phyloP scores from a whole-genome alignment of 106 monocot species.

The Dioscorea dumetorum region DNA sequence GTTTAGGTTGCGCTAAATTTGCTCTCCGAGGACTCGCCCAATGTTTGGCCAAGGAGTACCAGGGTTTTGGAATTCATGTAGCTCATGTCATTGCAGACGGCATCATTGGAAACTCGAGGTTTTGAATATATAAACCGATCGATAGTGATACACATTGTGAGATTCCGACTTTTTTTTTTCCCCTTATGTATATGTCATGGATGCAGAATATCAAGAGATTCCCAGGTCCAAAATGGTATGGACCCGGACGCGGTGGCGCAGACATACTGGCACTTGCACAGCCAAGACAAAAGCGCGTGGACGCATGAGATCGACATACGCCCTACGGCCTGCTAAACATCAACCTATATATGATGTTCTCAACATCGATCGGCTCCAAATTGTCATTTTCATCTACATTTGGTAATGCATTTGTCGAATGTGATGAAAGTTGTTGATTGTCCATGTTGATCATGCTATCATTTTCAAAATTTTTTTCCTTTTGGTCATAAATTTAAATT shows the following conservation, averaged over 20 bases:
- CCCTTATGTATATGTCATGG: background rate
- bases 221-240: background rate
- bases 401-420: too few relatives aligned
- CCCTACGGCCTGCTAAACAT: conserved; percentile 16
- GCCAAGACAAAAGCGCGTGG: conserved; percentile 56
- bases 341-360: too few relatives aligned
- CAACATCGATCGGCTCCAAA: too few relatives aligned
- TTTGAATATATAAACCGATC: background rate
- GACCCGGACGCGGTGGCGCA: conserved; percentile 58
- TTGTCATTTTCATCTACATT: too few relatives aligned
- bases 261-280: conserved; percentile 58
- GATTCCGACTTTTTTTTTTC: background rate
- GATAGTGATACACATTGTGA: too few relatives aligned
- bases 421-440: too few relatives aligned
- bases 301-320: conserved; percentile 46
- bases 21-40: conserved; percentile 61
- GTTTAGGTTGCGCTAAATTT: conserved; percentile 62
- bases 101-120: conserved; percentile 27
- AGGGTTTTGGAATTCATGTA: conserved; percentile 37
- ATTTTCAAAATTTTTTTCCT: too few relatives aligned
- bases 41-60: conserved; percentile 44
- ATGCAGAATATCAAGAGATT: background rate
- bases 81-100: conserved; percentile 57
- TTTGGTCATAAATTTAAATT: too few relatives aligned
- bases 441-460: too few relatives aligned